These are phyloP conservation scores for Geotrichum bryndzae DNA, from an alignment of 1,139 yeast genomes.

Conservation along the genomic window DNA sequence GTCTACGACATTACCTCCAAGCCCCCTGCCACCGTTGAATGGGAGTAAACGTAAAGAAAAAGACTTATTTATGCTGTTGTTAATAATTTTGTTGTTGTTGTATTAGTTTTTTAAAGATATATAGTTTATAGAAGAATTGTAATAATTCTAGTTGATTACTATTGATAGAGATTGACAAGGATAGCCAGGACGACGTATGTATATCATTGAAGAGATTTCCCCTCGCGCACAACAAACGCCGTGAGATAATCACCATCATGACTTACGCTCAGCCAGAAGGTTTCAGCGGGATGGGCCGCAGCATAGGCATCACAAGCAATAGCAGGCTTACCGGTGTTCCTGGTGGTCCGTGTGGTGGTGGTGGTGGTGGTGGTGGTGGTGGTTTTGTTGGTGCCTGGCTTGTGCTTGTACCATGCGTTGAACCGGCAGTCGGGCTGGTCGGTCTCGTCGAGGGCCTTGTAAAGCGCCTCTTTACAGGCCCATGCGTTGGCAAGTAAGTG, in stretches of 20 bases:
- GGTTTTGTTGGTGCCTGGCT: neutral
- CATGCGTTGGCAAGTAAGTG: conserved; percentile 53
- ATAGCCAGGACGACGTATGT: too few relatives aligned
- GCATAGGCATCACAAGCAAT: conserved; percentile 25
- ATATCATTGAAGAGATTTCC: neutral
- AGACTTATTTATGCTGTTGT: neutral
- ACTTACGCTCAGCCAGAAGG: conserved; percentile 51
- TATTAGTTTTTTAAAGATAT: neutral
- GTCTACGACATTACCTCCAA: conserved; percentile 97
- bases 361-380: neutral
- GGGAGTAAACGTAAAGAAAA: conserved; percentile 60
- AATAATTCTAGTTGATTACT: neutral
- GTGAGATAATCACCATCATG: conserved; percentile 56
- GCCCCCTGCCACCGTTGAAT: conserved; percentile 99
- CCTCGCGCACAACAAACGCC: conserved; percentile 31
- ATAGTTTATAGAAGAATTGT: neutral
- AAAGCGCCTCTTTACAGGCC: conserved; percentile 75
- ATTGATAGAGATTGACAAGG: neutral
- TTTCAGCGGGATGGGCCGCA: conserved; percentile 36
- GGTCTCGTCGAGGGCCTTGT: conserved; percentile 47
- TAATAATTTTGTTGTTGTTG: neutral
- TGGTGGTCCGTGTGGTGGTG: neutral
- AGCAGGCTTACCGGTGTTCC: neutral
- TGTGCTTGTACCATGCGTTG: conserved; percentile 52
- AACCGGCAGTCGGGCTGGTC: conserved; percentile 53